Conservation (phyloP, 2,329 filamentous ascomycete species). For the Neospermospora avenae region DNA sequence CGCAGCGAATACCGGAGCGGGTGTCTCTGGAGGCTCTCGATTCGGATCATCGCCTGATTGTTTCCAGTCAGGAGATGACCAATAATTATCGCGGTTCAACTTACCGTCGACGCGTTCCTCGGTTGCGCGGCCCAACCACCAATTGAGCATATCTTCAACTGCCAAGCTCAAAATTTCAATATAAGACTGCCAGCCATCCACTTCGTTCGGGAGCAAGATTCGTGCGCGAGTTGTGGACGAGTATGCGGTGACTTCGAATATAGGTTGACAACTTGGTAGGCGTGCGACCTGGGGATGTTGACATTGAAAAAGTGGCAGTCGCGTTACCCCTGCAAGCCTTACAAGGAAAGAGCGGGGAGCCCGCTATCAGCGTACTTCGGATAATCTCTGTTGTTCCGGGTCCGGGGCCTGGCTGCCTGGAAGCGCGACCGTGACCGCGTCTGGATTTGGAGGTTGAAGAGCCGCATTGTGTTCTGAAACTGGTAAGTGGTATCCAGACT, state of each 20-base stretch:
- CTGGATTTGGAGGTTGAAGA: background rate
- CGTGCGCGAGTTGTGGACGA: background rate
- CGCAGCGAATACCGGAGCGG: slow-evolving; percentile 63
- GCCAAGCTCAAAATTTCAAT: background rate
- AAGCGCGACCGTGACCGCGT: slow-evolving; percentile 2
- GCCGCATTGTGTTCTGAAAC: background rate
- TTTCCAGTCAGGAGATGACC: slow-evolving; percentile 6
- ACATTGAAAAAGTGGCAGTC: slow-evolving; percentile 19
- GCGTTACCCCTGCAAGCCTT: slow-evolving; percentile 18
- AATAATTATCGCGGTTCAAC: background rate
- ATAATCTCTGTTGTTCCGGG: slow-evolving; percentile 17
- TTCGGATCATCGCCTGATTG: slow-evolving; percentile 21
- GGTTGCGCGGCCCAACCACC: slow-evolving; percentile 32
- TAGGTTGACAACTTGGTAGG: background rate
- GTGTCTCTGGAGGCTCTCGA: slow-evolving; percentile 58
- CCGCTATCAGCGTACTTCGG: slow-evolving; percentile 21
- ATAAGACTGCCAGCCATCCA: background rate
- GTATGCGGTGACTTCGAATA: background rate
- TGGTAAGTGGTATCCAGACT: background rate
- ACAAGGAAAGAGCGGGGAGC: slow-evolving; percentile 17
- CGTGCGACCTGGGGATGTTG: slow-evolving; percentile 14
- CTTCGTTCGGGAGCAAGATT: background rate
- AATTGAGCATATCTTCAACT: slow-evolving; percentile 32
- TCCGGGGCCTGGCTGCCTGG: no score
- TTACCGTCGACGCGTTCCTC: slow-evolving; percentile 30